Evolutionary conservation across 805 yeast species (phyloP).

Genomic region (Candida odintsovae): DNA sequence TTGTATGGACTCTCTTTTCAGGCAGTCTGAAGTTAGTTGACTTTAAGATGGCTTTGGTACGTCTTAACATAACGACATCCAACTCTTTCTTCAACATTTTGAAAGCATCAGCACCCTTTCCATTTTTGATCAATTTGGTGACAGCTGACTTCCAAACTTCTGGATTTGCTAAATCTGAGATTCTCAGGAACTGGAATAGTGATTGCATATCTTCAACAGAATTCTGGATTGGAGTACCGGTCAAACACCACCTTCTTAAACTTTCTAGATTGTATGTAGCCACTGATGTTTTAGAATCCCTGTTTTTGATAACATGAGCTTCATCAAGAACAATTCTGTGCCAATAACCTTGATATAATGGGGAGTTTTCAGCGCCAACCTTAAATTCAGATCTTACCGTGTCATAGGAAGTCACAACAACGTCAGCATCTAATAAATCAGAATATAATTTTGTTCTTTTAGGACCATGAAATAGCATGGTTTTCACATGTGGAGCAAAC

Average conservation of each 20-base stretch:
- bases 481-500: slow-evolving; percentile 37
- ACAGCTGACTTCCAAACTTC: slow-evolving; percentile 28
- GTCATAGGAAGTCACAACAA: slow-evolving; percentile 64
- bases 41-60: slow-evolving; percentile 36
- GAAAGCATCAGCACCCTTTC: slow-evolving; percentile 36
- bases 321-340: slow-evolving; percentile 56
- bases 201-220: slow-evolving; percentile 47
- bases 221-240: slow-evolving; percentile 66
- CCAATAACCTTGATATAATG: slow-evolving; percentile 29
- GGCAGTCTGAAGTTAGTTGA: slow-evolving; percentile 18
- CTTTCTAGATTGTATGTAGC: slow-evolving; percentile 40
- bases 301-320: slow-evolving; percentile 57
- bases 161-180: slow-evolving; percentile 21
- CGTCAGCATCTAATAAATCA: slow-evolving; percentile 45
- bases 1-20: slow-evolving; percentile 12
- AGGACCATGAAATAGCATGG: slow-evolving; percentile 51
- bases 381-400: slow-evolving; percentile 38
- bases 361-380: slow-evolving; percentile 18
- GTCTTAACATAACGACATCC: slow-evolving; percentile 35
- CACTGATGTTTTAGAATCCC: slow-evolving; percentile 36
- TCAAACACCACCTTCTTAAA: slow-evolving; percentile 48
- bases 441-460: slow-evolving; percentile 30
- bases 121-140: slow-evolving; percentile 29
- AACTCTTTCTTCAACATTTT: slow-evolving; percentile 20
- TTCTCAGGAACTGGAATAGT: slow-evolving; percentile 38